Conservation (phyloP, 129 eudicot genomes). For the Flaveria robusta region DNA sequence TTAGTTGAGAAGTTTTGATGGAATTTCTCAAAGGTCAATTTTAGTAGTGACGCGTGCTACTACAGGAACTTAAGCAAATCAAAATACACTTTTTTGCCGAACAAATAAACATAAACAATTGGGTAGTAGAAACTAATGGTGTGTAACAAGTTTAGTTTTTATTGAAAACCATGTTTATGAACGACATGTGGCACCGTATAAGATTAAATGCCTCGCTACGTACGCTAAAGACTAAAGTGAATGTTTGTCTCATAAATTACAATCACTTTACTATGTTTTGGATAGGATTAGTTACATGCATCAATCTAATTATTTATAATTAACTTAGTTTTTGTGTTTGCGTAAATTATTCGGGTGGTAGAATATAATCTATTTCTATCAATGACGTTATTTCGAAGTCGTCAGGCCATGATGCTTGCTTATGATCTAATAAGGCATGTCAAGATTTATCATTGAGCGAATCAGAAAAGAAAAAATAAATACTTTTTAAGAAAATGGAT, state of each 20-base stretch:
- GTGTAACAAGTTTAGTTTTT: neutral
- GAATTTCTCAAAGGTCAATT: neutral
- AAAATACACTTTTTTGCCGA: neutral
- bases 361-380: too few species aligned
- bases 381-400: too few species aligned
- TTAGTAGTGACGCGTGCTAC: constrained; percentile 9
- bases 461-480: neutral
- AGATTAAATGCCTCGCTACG: neutral
- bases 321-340: too few species aligned
- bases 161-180: constrained; percentile 10
- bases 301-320: too few species aligned
- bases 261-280: too few species aligned
- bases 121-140: neutral
- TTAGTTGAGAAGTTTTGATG: constrained; percentile 10
- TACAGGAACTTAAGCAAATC: neutral
- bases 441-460: neutral
- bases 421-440: neutral
- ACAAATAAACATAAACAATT: neutral
- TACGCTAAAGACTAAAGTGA: neutral
- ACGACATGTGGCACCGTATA: constrained; percentile 3
- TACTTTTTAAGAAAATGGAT: neutral
- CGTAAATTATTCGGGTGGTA: too few species aligned
- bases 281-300: too few species aligned
- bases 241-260: too few species aligned
- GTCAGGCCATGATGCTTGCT: too few species aligned